Percentiles rank a stretch among this genome's conserved stretches.
Conservation (phyloP, 352 stramenopile genomes). For the Hyaloperonospora brassicae region DNA sequence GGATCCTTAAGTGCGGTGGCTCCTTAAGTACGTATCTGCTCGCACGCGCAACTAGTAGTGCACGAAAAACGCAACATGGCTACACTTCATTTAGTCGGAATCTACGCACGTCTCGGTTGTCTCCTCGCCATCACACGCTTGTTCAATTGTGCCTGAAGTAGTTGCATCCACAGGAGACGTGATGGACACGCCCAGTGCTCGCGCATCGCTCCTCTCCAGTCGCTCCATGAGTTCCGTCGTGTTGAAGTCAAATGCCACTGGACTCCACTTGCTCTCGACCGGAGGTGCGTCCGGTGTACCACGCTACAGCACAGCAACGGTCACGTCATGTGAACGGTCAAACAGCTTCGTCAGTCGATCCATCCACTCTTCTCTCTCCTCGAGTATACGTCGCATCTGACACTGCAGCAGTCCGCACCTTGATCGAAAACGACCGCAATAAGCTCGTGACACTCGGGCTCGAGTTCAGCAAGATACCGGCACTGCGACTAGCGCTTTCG, state of each 20-base stretch:
- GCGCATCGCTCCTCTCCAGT: constrained; percentile 46
- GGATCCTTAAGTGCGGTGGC: neutral
- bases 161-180: constrained; percentile 14
- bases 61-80: neutral
- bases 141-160: neutral
- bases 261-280: constrained; percentile 44
- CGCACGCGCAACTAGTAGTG: neutral
- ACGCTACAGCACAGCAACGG: constrained; percentile 22
- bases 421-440: constrained; percentile 53
- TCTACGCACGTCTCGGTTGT: neutral
- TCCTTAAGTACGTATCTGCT: neutral
- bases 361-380: too few relatives aligned
- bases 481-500: constrained; percentile 43
- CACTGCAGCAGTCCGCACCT: constrained; percentile 25
- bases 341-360: too few relatives aligned
- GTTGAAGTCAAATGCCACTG: constrained; percentile 51
- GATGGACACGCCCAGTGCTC: constrained; percentile 56
- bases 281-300: constrained; percentile 19
- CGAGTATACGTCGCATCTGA: neutral
- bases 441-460: constrained; percentile 51
- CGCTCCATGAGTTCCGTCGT: constrained; percentile 41
- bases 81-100: neutral
- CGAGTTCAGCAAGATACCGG: constrained; percentile 53
- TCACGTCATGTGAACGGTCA: neutral
- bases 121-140: neutral